These are phyloP conservation scores for Sporothrix pallida DNA, from an alignment of 2,329 filamentous ascomycete genomes.

Conservation along the genomic window DNA sequence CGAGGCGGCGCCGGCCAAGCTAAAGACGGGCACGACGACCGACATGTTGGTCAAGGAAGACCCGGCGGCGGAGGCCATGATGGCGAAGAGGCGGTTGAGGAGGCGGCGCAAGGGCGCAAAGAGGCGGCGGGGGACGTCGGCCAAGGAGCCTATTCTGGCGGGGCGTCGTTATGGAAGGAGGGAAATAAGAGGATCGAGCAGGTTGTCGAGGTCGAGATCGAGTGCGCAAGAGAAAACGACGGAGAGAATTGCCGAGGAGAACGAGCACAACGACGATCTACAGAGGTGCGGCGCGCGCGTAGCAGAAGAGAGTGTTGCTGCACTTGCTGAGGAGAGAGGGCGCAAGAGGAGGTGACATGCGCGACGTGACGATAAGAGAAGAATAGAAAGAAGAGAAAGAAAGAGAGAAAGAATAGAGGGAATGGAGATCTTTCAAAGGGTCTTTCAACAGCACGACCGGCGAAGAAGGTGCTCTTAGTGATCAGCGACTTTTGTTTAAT, in stretches of 20 bases:
- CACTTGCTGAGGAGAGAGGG: slow-evolving; percentile 49
- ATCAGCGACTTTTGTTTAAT: background rate
- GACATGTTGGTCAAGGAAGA: slow-evolving; percentile 42
- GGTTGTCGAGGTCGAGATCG: background rate
- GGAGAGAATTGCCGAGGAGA: slow-evolving; percentile 43
- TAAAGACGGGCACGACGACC: slow-evolving; percentile 49
- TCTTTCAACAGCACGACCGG: no score
- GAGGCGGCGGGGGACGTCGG: background rate
- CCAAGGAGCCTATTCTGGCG: background rate
- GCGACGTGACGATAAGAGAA: background rate
- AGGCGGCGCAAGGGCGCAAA: slow-evolving; percentile 1
- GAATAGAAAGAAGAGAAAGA: background rate
- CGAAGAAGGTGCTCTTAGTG: background rate
- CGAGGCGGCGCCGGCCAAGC: slow-evolving; percentile 51
- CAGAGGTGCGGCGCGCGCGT: slow-evolving; percentile 49
- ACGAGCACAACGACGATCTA: slow-evolving; percentile 51
- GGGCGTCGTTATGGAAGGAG: background rate
- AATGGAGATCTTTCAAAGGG: background rate
- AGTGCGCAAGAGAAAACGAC: slow-evolving; percentile 11
- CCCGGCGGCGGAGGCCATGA: slow-evolving; percentile 14
- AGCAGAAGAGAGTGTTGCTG: slow-evolving; percentile 51
- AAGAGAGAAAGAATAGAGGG: background rate
- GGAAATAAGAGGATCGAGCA: background rate
- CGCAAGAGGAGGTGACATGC: slow-evolving; percentile 25
- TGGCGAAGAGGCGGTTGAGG: background rate